Evolutionary conservation across 768 basidiomycete genomes (phyloP).

Genomic region (Pulveroboletus sp.): DNA sequence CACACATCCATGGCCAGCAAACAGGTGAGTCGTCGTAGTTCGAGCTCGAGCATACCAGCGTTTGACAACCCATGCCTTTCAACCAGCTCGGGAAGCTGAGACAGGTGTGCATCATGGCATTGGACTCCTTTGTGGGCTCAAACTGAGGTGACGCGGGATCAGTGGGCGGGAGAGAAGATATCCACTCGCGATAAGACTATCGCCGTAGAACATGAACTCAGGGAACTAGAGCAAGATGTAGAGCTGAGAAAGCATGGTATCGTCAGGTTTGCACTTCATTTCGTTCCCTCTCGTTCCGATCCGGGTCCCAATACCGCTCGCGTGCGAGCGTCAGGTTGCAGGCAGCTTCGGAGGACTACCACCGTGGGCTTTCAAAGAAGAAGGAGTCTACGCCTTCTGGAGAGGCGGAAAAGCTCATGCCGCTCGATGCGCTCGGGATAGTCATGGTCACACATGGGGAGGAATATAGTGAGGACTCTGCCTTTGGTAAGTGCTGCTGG

Average conservation of each 20-base stretch:
- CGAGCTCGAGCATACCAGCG: not conserved
- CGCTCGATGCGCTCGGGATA: constrained; percentile 74
- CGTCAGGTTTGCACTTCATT: constrained; percentile 48
- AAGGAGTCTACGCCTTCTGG: constrained; percentile 64
- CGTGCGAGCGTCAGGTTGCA: constrained; percentile 47
- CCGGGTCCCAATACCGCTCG: constrained; percentile 2
- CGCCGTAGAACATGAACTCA: constrained; percentile 68
- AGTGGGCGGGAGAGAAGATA: constrained; percentile 92
- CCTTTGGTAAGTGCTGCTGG: constrained; percentile 48
- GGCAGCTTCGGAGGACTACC: constrained; percentile 66
- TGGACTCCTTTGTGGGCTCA: constrained; percentile 1
- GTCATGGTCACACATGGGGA: constrained; percentile 87
- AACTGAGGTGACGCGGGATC: constrained; percentile 15
- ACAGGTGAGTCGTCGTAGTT: constrained; percentile 41
- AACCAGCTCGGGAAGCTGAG: constrained; percentile 69
- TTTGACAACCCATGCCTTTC: constrained; percentile 1
- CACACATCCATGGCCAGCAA: constrained; percentile 54
- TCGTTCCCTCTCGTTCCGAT: not conserved
- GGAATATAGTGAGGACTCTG: constrained; percentile 71
- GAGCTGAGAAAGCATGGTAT: constrained; percentile 74
- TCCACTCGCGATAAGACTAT: constrained; percentile 76
- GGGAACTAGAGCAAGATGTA: constrained; percentile 77
- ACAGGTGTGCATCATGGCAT: constrained; percentile 46
- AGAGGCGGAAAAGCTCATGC: constrained; percentile 63
- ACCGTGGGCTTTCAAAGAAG: constrained; percentile 72